Percentiles rank a stretch among this genome's conserved stretches.
phyloP scores from a whole-genome alignment of 139 green algal species.

The Chlorella sp. region DNA sequence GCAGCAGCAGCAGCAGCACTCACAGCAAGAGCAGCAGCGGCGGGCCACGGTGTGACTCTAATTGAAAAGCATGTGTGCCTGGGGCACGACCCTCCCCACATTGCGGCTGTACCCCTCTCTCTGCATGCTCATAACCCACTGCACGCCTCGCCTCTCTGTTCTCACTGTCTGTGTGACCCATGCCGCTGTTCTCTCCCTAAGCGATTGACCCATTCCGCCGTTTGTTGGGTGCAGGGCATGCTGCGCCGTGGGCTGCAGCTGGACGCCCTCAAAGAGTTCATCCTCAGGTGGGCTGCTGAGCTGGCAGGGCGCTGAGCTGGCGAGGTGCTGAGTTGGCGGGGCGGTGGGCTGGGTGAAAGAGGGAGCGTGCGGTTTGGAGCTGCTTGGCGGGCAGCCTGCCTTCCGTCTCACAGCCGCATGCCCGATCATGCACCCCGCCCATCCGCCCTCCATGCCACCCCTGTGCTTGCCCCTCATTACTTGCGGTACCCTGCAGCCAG shows the following conservation, averaged over 20 bases:
- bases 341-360: not conserved
- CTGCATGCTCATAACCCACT: not conserved
- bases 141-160: not conserved
- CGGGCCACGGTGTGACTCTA: not conserved
- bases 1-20: no score
- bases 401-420: not conserved
- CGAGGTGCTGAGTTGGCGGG: not conserved
- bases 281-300: conserved; percentile 65
- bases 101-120: not conserved
- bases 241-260: conserved; percentile 78
- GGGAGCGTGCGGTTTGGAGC: no score
- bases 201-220: no score
- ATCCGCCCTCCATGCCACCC: not conserved
- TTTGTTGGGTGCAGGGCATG: conserved; percentile 70
- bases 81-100: no score
- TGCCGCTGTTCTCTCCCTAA: not conserved
- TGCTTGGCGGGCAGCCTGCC: no score
- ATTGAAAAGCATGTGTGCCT: not conserved
- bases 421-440: not conserved
- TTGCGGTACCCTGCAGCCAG: conserved; percentile 76
- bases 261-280: conserved; percentile 95
- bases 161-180: not conserved
- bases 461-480: not conserved
- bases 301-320: not conserved
- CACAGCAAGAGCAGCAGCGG: no score